Evolutionary conservation across 495 filamentous ascomycete genomes (phyloP).

Genomic region (Tuber calosporum): DNA sequence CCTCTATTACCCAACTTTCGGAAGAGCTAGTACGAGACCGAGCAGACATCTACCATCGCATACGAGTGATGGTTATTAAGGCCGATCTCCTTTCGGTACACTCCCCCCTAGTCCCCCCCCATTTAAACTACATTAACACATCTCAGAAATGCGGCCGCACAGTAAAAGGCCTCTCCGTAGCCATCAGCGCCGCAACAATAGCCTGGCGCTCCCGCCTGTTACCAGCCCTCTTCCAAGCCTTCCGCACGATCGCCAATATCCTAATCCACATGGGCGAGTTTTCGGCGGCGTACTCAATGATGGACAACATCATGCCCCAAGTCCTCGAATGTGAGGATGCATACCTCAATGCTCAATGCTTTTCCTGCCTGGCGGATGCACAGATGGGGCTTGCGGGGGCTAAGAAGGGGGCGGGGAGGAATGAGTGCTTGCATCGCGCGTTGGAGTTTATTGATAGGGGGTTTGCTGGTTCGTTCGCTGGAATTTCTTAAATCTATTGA

Average conservation of each 20-base stretch:
- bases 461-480: constrained; percentile 42
- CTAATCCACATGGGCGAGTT: constrained; percentile 70
- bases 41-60: constrained; percentile 65
- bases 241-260: constrained; percentile 61
- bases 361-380: constrained; percentile 71
- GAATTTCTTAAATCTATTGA: not conserved
- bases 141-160: constrained; percentile 57
- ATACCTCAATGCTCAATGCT: constrained; percentile 58
- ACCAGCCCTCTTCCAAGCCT: constrained; percentile 67
- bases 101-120: not conserved
- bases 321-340: constrained; percentile 67
- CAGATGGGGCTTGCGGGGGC: constrained; percentile 65
- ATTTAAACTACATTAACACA: constrained; percentile 4
- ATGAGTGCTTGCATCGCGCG: constrained; percentile 58
- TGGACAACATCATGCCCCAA: constrained; percentile 73
- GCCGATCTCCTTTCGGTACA: constrained; percentile 55
- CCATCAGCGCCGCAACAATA: constrained; percentile 69
- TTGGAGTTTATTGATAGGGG: constrained; percentile 62
- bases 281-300: constrained; percentile 56
- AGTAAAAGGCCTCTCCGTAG: constrained; percentile 74
- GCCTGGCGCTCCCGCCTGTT: constrained; percentile 66
- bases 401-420: constrained; percentile 41
- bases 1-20: constrained; percentile 61
- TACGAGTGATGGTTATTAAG: constrained; percentile 70
- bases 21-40: constrained; percentile 58